Base-by-base conservation (phyloP, 768 basidiomycete genomes). In the Boletus huronensis region DNA sequence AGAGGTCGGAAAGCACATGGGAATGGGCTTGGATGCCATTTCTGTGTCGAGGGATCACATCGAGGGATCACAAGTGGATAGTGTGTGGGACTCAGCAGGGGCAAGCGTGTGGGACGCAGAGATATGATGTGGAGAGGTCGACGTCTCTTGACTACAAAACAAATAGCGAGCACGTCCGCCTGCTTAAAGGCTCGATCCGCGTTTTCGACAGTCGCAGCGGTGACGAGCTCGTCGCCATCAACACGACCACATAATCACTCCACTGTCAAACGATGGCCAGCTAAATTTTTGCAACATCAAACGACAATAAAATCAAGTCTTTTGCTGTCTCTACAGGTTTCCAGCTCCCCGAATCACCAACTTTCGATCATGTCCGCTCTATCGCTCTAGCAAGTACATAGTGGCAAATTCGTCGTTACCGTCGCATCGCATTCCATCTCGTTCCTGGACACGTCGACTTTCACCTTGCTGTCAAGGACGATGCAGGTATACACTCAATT, bases 171-270 rank as follows among this genome's bases (percentile, higher is more conserved):
- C 28, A 4, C 9, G 1, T 44, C 28, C 11, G 10, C n/a, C 0
- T 3, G 8, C 1, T 0, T 2, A 7, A 3, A 17, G 11, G 11
- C 11, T 2, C 16, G 0, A 19, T 29, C n/a, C n/a, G n/a, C 1
- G 11, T 44, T 19, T 29, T 44, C n/a, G n/a, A 44, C n/a, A 26
- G 25, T 42, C 16, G 17, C 17, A 44, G 3, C 5, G 43, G 43
- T n/a, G 6, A n/a, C 3, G 5, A 44, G 2, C 28, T 44, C 11
- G 7, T 19, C 11, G 1, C 11, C n/a, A 29, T 44, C 17, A 6
- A 13, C 3, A 7, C 7, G 5, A 1, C 7, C 1, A 19, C 6
- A 17, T 10, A 19, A 25, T 1, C 16, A 9, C 26, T n/a, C 25
- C 25, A 10, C 9, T 43, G 42, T 28, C 26, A 6, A 36, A 36